phyloP scores from a whole-genome alignment of 2,329 filamentous ascomycete genomes.

The Colletotrichum zoysiae region DNA sequence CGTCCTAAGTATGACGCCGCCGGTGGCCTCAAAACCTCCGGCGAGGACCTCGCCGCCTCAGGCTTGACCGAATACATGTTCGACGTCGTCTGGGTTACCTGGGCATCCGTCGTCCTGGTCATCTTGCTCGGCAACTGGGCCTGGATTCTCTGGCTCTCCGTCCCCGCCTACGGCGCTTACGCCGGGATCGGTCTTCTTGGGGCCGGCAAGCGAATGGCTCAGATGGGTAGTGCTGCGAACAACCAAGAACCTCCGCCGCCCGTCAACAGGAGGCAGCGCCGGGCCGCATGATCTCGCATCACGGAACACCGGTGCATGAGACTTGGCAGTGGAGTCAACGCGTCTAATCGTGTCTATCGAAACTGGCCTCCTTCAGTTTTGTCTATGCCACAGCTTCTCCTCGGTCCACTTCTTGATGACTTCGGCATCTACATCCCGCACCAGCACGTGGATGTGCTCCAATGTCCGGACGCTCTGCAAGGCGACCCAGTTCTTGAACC shows the following conservation, averaged over 20 bases:
- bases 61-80: conserved; percentile 99
- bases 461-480: conserved; percentile 89
- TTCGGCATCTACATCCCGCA: conserved; percentile 66
- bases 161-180: conserved; percentile 68
- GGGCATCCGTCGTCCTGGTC: conserved; percentile 79
- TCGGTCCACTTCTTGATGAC: conserved; percentile 67
- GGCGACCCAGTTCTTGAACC: conserved; percentile 95
- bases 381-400: conserved; percentile 56
- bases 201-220: conserved; percentile 66
- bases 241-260: conserved; percentile 50
- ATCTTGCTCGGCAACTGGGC: conserved; percentile 84
- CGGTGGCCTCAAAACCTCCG: conserved; percentile 77
- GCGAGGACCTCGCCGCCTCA: conserved; percentile 88
- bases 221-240: conserved; percentile 54
- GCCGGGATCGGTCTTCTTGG: conserved; percentile 67
- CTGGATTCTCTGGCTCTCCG: conserved; percentile 67
- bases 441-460: conserved; percentile 89
- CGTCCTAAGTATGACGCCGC: conserved; percentile 80
- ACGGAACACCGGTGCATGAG: conserved; percentile 1
- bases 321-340: neutral
- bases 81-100: conserved; percentile 95
- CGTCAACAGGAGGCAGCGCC: conserved; percentile 67
- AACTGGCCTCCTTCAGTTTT: conserved; percentile 28
- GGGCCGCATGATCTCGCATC: conserved; percentile 59
- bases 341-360: conserved; percentile 26